Conservation (phyloP, 345 rosid genomes). For the Populus nigra region DNA sequence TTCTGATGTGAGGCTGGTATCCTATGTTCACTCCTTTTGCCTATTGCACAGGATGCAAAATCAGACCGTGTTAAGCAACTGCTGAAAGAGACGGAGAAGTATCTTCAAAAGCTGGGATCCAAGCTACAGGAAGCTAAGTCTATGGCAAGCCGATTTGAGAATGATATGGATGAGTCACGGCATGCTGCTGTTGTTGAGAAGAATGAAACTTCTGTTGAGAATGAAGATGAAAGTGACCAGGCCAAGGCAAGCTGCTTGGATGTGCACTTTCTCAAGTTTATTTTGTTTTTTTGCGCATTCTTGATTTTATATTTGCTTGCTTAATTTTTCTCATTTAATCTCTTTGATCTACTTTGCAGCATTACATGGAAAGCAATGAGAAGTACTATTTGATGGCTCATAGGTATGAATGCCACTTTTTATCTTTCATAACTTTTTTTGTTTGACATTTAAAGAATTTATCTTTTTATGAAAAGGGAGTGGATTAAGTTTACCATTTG, state of each 20-base stretch:
- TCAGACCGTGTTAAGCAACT: slow-evolving; percentile 90
- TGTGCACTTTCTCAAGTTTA: slow-evolving; percentile 14
- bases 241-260: slow-evolving; percentile 62
- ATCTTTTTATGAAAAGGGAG: background rate
- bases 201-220: slow-evolving; percentile 57
- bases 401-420: slow-evolving; percentile 42
- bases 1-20: background rate
- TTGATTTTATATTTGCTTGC: background rate
- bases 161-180: slow-evolving; percentile 58
- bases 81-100: slow-evolving; percentile 87
- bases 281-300: background rate
- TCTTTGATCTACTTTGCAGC: slow-evolving; percentile 49
- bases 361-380: slow-evolving; percentile 91
- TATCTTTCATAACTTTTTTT: slow-evolving; percentile 5
- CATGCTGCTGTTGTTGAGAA: slow-evolving; percentile 43
- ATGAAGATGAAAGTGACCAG: slow-evolving; percentile 84
- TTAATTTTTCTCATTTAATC: slow-evolving; percentile 5
- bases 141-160: slow-evolving; percentile 51
- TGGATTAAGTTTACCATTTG: background rate
- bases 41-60: slow-evolving; percentile 64
- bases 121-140: slow-evolving; percentile 72
- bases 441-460: background rate
- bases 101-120: slow-evolving; percentile 85
- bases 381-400: slow-evolving; percentile 96
- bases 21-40: slow-evolving; percentile 11